phyloP scores from a whole-genome alignment of 176 grass and related monocot species.

The Neostapfia colusana region DNA sequence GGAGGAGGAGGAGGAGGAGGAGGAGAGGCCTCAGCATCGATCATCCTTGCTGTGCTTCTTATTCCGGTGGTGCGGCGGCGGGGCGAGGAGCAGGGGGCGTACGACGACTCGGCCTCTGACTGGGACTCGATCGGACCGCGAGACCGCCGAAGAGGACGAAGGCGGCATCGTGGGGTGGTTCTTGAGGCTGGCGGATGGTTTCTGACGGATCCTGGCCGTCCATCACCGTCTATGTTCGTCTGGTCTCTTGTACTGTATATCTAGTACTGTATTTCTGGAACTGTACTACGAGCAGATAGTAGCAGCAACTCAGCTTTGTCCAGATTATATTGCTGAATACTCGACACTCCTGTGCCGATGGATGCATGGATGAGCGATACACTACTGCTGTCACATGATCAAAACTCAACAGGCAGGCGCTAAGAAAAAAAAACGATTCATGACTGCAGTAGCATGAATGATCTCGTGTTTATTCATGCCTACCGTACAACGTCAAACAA shows the following conservation, averaged over 20 bases:
- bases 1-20: too few relatives aligned
- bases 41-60: constrained; percentile 15
- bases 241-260: not conserved
- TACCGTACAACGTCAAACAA: not conserved
- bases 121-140: constrained; percentile 41
- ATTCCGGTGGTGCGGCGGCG: constrained; percentile 29
- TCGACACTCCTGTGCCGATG: not conserved
- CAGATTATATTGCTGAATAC: constrained; percentile 26
- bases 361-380: not conserved
- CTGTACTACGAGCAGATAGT: not conserved
- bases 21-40: not conserved
- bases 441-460: not conserved
- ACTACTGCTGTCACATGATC: not conserved
- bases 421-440: not conserved
- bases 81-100: not conserved
- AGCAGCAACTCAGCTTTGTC: constrained; percentile 4
- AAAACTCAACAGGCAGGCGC: not conserved
- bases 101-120: constrained; percentile 27
- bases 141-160: constrained; percentile 42
- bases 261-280: not conserved
- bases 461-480: constrained; percentile 12
- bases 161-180: constrained; percentile 40
- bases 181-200: constrained; percentile 38
- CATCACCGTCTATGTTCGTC: not conserved
- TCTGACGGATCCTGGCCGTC: constrained; percentile 21